phyloP scores from a whole-genome alignment of 306 rosid genomes.

The Neltuma alba region DNA sequence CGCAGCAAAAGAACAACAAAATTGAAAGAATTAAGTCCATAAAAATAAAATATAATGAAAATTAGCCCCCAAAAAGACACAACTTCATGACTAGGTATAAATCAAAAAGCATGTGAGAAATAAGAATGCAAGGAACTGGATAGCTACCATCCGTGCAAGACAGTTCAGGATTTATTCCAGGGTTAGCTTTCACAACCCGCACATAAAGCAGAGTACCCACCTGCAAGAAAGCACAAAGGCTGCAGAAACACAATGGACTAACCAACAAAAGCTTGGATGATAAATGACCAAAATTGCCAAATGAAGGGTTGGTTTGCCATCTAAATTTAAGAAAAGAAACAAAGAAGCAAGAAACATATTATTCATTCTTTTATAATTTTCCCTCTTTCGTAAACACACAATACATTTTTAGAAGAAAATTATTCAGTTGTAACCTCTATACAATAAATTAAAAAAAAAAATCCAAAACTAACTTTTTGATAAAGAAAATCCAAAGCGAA shows the following conservation, averaged over 20 bases:
- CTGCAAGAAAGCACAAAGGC: constrained; percentile 44
- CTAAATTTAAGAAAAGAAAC: constrained; percentile 4
- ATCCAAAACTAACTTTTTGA: not conserved
- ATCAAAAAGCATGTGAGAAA: not conserved
- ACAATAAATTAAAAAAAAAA: not conserved
- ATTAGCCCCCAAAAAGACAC: constrained; percentile 7
- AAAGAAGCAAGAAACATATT: not conserved
- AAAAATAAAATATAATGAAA: constrained; percentile 1
- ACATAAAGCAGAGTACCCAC: constrained; percentile 73
- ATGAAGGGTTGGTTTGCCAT: constrained; percentile 19
- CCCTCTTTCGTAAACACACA: not conserved
- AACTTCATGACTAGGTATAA: not conserved
- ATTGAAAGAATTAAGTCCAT: not conserved
- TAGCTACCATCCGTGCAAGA: constrained; percentile 87
- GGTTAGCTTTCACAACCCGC: constrained; percentile 83
- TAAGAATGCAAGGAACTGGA: constrained; percentile 6
- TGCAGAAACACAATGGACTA: constrained; percentile 15
- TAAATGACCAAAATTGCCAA: not conserved
- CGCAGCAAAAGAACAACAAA: not conserved
- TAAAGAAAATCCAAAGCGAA: not conserved
- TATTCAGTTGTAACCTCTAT: not conserved
- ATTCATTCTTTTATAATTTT: not conserved
- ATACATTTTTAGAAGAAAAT: not conserved
- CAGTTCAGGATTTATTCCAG: constrained; percentile 89
- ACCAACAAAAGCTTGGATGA: constrained; percentile 5